Base-by-base conservation (phyloP, 345 rosid species). In the Tarenaya hassleriana region DNA sequence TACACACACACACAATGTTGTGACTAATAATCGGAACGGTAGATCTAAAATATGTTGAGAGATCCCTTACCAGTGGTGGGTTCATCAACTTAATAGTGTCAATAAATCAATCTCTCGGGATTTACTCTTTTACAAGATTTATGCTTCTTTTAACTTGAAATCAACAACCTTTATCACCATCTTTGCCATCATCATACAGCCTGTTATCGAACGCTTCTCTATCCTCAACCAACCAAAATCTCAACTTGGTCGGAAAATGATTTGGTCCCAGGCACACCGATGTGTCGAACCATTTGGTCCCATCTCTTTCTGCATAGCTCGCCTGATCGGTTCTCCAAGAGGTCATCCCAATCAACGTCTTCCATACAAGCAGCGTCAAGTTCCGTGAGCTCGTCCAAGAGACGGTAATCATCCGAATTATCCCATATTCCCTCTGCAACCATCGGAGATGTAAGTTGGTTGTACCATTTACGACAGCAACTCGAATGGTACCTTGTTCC, bases 321-420 rank as follows among this genome's bases (percentile, higher is more conserved):
- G 9, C 91, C 97, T 18, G 80, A 49, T 56, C 86, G 62, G 55
- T 68, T 68, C 46, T 83, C 83, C 21, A 90, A 47, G 39, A 90
- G 81, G 56, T 44, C 12, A 56, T 86, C 88, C 95, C 95, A 84
- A 51, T 82, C 96, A 8, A 90, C 84, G 46, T 89, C 88, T 35
- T 86, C 90, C 44, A 81, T 65, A 60, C 88, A 78, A 71, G 77
- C 73, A 54, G 88, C 88, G 66, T 90, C 95, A 61, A 78, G 61
- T 16, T 55, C 58, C 52, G 68, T 61, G 8, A 82, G 94, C 31
- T 69, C 78, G 14, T 55, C 72, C 46, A 84, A 16, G 61, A 86
- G 71, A 27, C 50, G 70, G 29, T 79, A 89, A 67, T 86, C 95
- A 75, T 90, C 94, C 2, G 70, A 63, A 50, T 86, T 88, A 7